phyloP scores from a whole-genome alignment of 495 filamentous ascomycete species.

The Penicillium atrosanguineum region DNA sequence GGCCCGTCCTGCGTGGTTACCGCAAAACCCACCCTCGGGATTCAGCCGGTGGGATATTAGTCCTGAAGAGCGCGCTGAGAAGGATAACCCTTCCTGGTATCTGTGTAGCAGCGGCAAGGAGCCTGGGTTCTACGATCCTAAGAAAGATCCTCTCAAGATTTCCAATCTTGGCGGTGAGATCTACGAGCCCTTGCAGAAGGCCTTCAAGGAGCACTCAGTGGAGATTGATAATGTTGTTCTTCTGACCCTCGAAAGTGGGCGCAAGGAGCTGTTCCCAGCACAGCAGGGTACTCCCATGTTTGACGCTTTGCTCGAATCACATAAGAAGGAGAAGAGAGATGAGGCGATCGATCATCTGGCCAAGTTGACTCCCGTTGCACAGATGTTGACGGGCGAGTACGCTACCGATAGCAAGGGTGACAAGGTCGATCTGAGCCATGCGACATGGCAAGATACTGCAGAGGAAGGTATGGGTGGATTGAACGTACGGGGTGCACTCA shows the following conservation, averaged over 20 bases:
- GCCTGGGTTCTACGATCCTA: conserved; percentile 34
- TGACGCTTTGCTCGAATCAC: conserved; percentile 33
- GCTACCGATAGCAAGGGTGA: conserved; percentile 32
- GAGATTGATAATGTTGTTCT: conserved; percentile 43
- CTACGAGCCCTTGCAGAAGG: conserved; percentile 29
- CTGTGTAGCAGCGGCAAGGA: conserved; percentile 15
- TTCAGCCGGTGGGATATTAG: conserved; percentile 29
- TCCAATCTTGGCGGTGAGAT: conserved; percentile 40
- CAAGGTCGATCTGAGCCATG: conserved; percentile 21
- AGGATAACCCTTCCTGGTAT: conserved; percentile 20
- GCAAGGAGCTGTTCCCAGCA: conserved; percentile 48
- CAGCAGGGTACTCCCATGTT: conserved; percentile 40
- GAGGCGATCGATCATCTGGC: conserved; percentile 30
- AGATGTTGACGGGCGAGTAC: conserved; percentile 43
- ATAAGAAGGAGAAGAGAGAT: conserved; percentile 15
- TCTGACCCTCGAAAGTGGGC: conserved; percentile 44
- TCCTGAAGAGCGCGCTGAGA: conserved; percentile 14
- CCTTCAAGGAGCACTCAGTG: conserved; percentile 28
- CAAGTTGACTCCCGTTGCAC: conserved; percentile 35
- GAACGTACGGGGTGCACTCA: conserved; percentile 42
- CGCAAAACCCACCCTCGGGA: conserved; percentile 22
- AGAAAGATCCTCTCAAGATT: conserved; percentile 41
- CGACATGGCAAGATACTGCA: conserved; percentile 22
- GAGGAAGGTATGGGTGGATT: conserved; percentile 39
- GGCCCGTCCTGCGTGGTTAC: conserved; percentile 29